Conservation (phyloP, 768 basidiomycete species). For the Tephrocybe sp. region DNA sequence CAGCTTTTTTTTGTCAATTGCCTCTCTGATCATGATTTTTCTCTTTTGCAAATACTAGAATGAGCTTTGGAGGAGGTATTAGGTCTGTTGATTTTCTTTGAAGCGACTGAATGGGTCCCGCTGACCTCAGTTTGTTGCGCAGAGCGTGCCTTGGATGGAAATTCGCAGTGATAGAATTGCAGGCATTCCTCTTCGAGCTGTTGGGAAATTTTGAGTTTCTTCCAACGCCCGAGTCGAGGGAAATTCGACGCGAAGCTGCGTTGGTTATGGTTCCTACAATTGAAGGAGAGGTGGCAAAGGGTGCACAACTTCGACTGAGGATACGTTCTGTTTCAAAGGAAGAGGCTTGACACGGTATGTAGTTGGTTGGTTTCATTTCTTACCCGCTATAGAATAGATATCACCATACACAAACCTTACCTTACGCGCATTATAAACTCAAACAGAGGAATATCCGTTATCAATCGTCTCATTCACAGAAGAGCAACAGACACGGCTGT, state of each 20-base stretch:
- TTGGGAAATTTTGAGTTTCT: slow-evolving; percentile 52
- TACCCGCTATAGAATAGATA: too few species aligned
- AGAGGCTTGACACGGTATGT: slow-evolving; percentile 1
- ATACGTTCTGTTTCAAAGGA: slow-evolving; percentile 31
- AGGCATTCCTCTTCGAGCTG: slow-evolving; percentile 55
- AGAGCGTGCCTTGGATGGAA: slow-evolving; percentile 38
- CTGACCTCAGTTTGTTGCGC: background rate
- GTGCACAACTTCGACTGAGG: slow-evolving; percentile 36
- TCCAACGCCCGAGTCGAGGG: slow-evolving; percentile 32
- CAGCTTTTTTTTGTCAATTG: background rate
- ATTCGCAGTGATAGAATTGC: slow-evolving; percentile 48
- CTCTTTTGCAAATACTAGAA: slow-evolving; percentile 12
- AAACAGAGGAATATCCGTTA: background rate
- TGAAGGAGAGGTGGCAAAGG: slow-evolving; percentile 40
- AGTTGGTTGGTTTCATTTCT: too few species aligned
- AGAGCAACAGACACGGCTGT: slow-evolving; percentile 17
- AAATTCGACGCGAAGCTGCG: slow-evolving; percentile 36
- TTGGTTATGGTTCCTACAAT: slow-evolving; percentile 42
- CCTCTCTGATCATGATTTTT: background rate
- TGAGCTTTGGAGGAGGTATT: slow-evolving; percentile 30
- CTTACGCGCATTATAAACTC: too few species aligned
- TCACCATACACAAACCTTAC: too few species aligned
- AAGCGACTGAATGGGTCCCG: background rate
- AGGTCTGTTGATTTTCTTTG: slow-evolving; percentile 19
- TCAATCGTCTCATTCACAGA: slow-evolving; percentile 18